Evolutionary conservation across 306 rosid genomes (phyloP).

Genomic region (Lagenaria siceraria): DNA sequence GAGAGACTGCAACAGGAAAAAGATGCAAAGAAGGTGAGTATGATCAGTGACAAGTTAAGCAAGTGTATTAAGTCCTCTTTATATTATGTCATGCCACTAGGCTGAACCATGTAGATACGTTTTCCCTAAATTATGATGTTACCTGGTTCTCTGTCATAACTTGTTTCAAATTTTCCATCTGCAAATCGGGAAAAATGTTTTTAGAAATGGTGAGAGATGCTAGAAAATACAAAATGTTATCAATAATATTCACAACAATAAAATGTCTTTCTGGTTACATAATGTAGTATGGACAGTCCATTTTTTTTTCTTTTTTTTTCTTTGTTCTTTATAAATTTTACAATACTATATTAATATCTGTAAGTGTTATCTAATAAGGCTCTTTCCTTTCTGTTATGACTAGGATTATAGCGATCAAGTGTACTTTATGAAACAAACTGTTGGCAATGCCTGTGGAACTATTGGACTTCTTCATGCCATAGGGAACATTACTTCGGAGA

Average conservation of each 20-base stretch:
- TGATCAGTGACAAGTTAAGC: constrained; percentile 1
- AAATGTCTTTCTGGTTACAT: not conserved
- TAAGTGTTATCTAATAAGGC: not conserved
- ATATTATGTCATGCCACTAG: not conserved
- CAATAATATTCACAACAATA: not conserved
- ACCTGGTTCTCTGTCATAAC: not conserved
- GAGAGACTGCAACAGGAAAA: constrained; percentile 61
- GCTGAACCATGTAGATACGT: not conserved
- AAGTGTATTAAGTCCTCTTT: not conserved
- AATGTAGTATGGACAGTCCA: not conserved
- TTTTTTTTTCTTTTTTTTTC: no score
- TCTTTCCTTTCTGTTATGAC: constrained; percentile 12
- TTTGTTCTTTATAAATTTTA: no score
- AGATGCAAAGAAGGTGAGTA: constrained; percentile 38
- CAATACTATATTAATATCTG: no score
- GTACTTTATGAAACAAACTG: constrained; percentile 86
- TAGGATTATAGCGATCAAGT: constrained; percentile 50
- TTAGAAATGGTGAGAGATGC: not conserved
- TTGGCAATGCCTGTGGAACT: constrained; percentile 96
- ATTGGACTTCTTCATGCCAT: constrained; percentile 93
- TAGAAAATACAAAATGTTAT: not conserved
- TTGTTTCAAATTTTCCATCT: not conserved
- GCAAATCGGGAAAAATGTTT: not conserved
- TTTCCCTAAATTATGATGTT: not conserved
- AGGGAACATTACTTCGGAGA: constrained; percentile 69